These are phyloP conservation scores for Ophiobolus disseminans DNA, from an alignment of 2,329 filamentous ascomycete genomes.

Conservation along the genomic window DNA sequence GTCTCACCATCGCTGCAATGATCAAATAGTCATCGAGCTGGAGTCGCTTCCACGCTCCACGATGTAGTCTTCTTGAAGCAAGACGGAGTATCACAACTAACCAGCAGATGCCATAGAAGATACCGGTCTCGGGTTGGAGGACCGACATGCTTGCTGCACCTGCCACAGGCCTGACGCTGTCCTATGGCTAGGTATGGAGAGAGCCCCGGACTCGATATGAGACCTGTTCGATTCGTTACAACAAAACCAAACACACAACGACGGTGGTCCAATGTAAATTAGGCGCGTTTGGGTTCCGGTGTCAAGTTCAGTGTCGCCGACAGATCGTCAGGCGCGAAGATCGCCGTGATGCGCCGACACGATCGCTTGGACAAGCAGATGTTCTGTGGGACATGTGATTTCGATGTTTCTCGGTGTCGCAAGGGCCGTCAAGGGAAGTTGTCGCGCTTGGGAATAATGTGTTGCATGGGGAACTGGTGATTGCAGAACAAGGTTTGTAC, in stretches of 20 bases:
- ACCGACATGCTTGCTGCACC: constrained; percentile 31
- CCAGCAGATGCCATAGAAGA: constrained; percentile 46
- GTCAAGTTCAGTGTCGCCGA: neutral
- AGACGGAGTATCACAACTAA: constrained; percentile 39
- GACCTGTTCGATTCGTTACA: too few relatives aligned
- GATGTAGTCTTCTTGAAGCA: constrained; percentile 38
- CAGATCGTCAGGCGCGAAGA: neutral
- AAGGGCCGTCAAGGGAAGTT: neutral
- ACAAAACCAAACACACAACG: too few relatives aligned
- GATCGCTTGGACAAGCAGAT: neutral
- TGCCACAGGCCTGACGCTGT: constrained; percentile 2
- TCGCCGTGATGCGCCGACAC: neutral
- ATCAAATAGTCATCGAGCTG: constrained; percentile 48
- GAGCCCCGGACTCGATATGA: neutral
- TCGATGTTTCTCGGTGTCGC: neutral
- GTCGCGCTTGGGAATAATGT: neutral
- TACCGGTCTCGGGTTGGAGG: constrained; percentile 43
- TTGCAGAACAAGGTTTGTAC: neutral
- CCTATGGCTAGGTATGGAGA: neutral
- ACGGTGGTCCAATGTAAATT: neutral
- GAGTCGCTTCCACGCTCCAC: constrained; percentile 40
- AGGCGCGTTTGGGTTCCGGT: neutral
- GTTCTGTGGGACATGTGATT: neutral
- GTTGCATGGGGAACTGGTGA: constrained; percentile 7
- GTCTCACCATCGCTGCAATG: constrained; percentile 42